These are phyloP conservation scores for Candida sp. DNA, from an alignment of 1,139 yeast genomes.

Conservation along the genomic window DNA sequence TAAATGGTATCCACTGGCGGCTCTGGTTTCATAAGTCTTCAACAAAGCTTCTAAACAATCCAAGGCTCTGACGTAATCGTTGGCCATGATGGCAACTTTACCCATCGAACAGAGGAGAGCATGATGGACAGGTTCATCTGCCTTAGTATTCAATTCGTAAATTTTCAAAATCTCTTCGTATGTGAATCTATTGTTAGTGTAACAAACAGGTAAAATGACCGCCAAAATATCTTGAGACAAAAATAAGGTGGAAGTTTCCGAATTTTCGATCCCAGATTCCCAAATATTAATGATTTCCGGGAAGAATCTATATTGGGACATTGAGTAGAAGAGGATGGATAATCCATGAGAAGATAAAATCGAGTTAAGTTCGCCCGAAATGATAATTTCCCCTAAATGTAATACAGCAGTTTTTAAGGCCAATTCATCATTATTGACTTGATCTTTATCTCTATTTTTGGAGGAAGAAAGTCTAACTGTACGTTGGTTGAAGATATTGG, in stretches of 20 bases:
- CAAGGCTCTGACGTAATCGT: slow-evolving; percentile 38
- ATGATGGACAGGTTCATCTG: slow-evolving; percentile 16
- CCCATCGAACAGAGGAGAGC: slow-evolving; percentile 37
- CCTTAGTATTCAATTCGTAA: slow-evolving; percentile 31
- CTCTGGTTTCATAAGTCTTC: slow-evolving; percentile 20
- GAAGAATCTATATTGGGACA: slow-evolving; percentile 33
- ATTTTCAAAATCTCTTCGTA: slow-evolving; percentile 52
- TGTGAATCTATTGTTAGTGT: slow-evolving; percentile 54
- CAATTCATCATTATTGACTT: slow-evolving; percentile 26
- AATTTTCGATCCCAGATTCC: slow-evolving; percentile 42
- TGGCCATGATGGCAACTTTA: slow-evolving; percentile 36
- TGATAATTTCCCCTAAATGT: slow-evolving; percentile 27
- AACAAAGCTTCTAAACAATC: slow-evolving; percentile 39
- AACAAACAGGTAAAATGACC: slow-evolving; percentile 66
- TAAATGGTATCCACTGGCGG: slow-evolving; percentile 11
- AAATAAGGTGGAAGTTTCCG: slow-evolving; percentile 23
- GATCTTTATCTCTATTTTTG: slow-evolving; percentile 41
- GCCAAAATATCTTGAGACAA: slow-evolving; percentile 64
- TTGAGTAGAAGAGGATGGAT: slow-evolving; percentile 23
- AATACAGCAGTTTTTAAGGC: slow-evolving; percentile 32
- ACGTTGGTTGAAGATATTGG: slow-evolving; percentile 21
- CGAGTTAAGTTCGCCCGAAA: slow-evolving; percentile 27
- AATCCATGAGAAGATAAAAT: slow-evolving; percentile 18
- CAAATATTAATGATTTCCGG: slow-evolving; percentile 37
- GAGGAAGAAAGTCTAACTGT: slow-evolving; percentile 26